Percentiles rank a stretch among this genome's conserved stretches.
Evolutionary conservation across 495 filamentous ascomycete genomes (phyloP).

Genomic region (Aspergillus asperescens): DNA sequence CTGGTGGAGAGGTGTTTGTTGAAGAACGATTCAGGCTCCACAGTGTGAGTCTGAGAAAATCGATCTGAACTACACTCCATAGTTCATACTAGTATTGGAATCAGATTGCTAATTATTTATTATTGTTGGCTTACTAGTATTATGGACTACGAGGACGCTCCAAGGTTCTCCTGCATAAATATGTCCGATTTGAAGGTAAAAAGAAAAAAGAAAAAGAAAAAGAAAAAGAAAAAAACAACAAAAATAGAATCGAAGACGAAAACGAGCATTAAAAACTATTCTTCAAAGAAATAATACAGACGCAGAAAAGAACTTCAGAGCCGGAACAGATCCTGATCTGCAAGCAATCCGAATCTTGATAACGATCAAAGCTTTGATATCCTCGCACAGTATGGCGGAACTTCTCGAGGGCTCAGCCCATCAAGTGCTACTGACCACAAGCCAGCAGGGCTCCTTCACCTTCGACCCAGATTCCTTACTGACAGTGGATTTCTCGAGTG

Average conservation of each 20-base stretch:
- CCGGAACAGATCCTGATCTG: neutral
- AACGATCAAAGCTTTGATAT: neutral
- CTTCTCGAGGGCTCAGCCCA: neutral
- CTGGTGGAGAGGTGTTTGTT: no score
- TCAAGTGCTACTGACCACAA: conserved; percentile 11
- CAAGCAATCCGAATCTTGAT: neutral
- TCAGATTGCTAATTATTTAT: no score
- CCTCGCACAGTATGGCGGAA: neutral
- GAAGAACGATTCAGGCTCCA: no score
- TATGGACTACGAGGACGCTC: no score
- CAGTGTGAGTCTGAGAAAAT: no score
- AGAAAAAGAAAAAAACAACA: neutral
- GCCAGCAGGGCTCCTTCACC: conserved; percentile 7
- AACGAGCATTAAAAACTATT: neutral
- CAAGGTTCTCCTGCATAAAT: no score
- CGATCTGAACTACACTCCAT: no score
- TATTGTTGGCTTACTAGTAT: no score
- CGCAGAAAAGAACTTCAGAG: neutral
- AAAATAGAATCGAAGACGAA: neutral
- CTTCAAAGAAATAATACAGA: neutral
- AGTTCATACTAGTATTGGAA: no score
- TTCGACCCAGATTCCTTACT: neutral
- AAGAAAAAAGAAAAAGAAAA: neutral
- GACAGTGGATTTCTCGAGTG: neutral
- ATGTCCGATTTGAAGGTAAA: neutral